These are phyloP conservation scores for Cryoendolithus antarcticus DNA, from an alignment of 2,329 filamentous ascomycete species.

Conservation along the genomic window DNA sequence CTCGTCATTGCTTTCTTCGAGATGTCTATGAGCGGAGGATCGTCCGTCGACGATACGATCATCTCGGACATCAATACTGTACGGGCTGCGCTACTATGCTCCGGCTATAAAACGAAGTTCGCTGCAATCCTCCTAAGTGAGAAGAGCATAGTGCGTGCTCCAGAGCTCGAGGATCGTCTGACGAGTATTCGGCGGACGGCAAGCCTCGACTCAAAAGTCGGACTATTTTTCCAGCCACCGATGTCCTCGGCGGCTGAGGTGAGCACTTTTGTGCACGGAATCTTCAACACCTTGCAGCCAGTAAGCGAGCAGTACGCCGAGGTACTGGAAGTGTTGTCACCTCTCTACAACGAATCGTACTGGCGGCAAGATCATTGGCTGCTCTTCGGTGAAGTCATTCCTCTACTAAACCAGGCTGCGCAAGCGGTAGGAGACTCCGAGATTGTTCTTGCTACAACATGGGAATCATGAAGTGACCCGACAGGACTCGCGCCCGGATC, in stretches of 20 bases:
- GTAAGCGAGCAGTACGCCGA: constrained; percentile 44
- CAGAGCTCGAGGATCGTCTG: constrained; percentile 62
- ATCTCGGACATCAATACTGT: constrained; percentile 76
- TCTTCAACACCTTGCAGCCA: constrained; percentile 61
- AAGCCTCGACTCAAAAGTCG: constrained; percentile 67
- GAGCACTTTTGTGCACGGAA: constrained; percentile 57
- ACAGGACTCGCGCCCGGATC: constrained; percentile 2
- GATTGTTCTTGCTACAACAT: constrained; percentile 41
- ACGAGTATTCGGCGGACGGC: constrained; percentile 68
- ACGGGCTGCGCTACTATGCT: constrained; percentile 54
- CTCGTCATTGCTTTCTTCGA: constrained; percentile 71
- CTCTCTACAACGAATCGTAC: too few species aligned
- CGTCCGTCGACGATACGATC: constrained; percentile 61
- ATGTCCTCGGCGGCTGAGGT: constrained; percentile 60
- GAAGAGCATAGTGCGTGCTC: constrained; percentile 44
- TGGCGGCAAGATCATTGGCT: constrained; percentile 3
- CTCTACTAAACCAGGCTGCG: constrained; percentile 43
- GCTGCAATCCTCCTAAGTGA: constrained; percentile 69
- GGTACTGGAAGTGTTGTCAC: constrained; percentile 25
- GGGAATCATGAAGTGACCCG: constrained; percentile 37
- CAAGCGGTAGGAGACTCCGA: constrained; percentile 27
- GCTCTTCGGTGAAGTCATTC: constrained; percentile 42
- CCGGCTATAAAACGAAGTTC: constrained; percentile 66
- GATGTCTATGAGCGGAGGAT: constrained; percentile 49
- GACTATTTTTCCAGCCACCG: constrained; percentile 68